A percentile compares a stretch with the other conserved stretches of the same genome.
Evolutionary conservation across 176 grass and related monocot genomes (phyloP).

Genomic region (Calamus simplicifolius): DNA sequence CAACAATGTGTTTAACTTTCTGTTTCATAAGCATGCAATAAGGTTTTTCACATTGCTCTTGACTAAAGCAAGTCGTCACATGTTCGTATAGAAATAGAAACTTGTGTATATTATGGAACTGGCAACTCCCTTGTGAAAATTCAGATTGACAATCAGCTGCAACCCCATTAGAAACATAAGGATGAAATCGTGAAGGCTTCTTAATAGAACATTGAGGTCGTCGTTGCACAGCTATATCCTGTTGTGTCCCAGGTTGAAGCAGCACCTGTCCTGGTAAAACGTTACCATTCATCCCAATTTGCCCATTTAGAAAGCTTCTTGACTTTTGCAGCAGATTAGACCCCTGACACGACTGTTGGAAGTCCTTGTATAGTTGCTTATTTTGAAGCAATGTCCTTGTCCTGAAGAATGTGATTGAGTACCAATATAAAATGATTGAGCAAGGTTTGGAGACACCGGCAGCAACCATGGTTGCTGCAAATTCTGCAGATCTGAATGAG

Average conservation of each 20-base stretch:
- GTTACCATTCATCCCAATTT: neutral
- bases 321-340: neutral
- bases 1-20: constrained; percentile 7
- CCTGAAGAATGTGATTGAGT: neutral
- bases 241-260: neutral
- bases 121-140: constrained; percentile 10
- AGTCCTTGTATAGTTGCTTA: neutral
- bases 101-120: neutral
- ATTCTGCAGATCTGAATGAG: constrained; percentile 9
- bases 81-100: constrained; percentile 27
- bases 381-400: neutral
- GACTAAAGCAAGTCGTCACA: constrained; percentile 13
- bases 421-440: neutral
- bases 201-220: neutral
- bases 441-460: too few relatives aligned
- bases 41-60: constrained; percentile 14
- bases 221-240: neutral
- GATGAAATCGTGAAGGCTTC: neutral
- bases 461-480: neutral
- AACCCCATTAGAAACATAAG: neutral
- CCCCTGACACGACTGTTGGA: neutral
- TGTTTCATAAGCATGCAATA: constrained; percentile 28
- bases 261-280: neutral
- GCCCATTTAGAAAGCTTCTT: neutral
- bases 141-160: constrained; percentile 16